Percentiles rank a stretch among this genome's conserved stretches.
phyloP scores from a whole-genome alignment of 345 rosid species.

The Gossypium stocksii region DNA sequence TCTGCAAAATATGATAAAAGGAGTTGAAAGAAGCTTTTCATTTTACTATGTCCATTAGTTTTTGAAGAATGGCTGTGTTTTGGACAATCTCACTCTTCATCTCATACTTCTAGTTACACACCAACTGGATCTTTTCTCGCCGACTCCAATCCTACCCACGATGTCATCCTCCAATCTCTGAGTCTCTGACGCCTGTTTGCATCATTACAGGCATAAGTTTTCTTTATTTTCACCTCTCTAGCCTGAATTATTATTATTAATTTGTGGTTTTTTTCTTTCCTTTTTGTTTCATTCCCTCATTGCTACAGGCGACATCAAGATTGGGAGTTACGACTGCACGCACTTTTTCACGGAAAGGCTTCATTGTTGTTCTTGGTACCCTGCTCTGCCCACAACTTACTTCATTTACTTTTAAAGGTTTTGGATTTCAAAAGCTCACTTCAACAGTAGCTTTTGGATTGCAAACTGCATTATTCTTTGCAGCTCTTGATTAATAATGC shows the following conservation, averaged over 20 bases:
- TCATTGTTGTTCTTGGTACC: conserved; percentile 68
- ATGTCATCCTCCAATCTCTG: conserved; percentile 23
- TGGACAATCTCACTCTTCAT: conserved; percentile 53
- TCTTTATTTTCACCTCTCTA: background rate
- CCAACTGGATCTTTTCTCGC: conserved; percentile 28
- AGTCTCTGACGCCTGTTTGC: conserved; percentile 47
- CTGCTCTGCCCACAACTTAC: background rate
- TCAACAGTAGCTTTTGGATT: conserved; percentile 69
- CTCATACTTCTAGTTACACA: conserved; percentile 52
- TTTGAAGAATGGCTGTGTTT: conserved; percentile 72
- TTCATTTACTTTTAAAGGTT: conserved; percentile 20
- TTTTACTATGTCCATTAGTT: conserved; percentile 41
- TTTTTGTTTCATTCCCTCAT: background rate
- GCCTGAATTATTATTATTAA: background rate
- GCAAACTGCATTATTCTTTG: conserved; percentile 65
- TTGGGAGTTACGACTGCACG: conserved; percentile 69
- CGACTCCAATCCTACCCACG: conserved; percentile 29
- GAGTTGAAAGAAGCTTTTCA: conserved; percentile 35
- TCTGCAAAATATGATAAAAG: conserved; percentile 19
- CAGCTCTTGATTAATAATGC: conserved; percentile 91
- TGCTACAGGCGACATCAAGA: conserved; percentile 77
- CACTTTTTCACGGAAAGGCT: conserved; percentile 71
- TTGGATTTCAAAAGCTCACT: conserved; percentile 53
- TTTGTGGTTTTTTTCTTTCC: background rate
- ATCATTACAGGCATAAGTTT: conserved; percentile 69